A percentile compares a stretch with the other conserved stretches of the same genome.
Evolutionary conservation across 1,284 basidiomycete genomes (phyloP).

Genomic region (Apiotrichum gracile): DNA sequence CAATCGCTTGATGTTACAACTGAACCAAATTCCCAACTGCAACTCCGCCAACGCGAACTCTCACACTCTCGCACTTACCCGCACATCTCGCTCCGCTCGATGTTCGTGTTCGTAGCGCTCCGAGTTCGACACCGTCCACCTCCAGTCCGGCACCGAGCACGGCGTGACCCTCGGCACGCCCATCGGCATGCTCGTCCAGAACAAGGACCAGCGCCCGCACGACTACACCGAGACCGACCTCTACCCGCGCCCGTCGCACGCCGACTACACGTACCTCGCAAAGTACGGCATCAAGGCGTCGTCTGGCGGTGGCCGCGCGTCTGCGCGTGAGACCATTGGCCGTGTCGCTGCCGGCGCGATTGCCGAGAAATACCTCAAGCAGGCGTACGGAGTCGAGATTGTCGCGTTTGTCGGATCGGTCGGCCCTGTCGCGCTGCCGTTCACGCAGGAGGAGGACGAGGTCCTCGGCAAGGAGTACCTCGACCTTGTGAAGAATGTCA

Average conservation of each 20-base stretch:
- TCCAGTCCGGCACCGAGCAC: conserved; percentile 91
- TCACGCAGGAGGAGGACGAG: conserved; percentile 64
- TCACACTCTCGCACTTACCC: neutral
- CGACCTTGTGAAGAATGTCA: conserved; percentile 69
- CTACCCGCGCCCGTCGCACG: conserved; percentile 94
- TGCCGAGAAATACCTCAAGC: conserved; percentile 89
- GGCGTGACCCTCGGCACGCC: conserved; percentile 96
- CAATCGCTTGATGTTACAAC: too few relatives aligned
- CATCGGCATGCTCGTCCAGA: conserved; percentile 89
- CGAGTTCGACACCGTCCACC: conserved; percentile 89
- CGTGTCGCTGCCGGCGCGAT: conserved; percentile 97
- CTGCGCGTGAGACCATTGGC: conserved; percentile 94
- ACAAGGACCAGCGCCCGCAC: conserved; percentile 96
- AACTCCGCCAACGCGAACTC: neutral
- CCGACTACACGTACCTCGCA: conserved; percentile 96
- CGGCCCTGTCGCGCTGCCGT: conserved; percentile 76
- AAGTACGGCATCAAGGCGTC: conserved; percentile 98
- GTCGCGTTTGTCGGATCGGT: conserved; percentile 96
- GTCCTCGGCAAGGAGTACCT: conserved; percentile 78
- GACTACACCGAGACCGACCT: conserved; percentile 98
- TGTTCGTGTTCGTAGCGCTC: too few relatives aligned
- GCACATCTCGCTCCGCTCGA: too few relatives aligned
- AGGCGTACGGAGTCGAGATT: conserved; percentile 85
- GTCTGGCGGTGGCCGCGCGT: conserved; percentile 89
- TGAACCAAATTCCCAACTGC: too few relatives aligned